A percentile compares a stretch with the other conserved stretches of the same genome.
phyloP scores from a whole-genome alignment of 441 rosid genomes.

The Syzygium syzygioides region DNA sequence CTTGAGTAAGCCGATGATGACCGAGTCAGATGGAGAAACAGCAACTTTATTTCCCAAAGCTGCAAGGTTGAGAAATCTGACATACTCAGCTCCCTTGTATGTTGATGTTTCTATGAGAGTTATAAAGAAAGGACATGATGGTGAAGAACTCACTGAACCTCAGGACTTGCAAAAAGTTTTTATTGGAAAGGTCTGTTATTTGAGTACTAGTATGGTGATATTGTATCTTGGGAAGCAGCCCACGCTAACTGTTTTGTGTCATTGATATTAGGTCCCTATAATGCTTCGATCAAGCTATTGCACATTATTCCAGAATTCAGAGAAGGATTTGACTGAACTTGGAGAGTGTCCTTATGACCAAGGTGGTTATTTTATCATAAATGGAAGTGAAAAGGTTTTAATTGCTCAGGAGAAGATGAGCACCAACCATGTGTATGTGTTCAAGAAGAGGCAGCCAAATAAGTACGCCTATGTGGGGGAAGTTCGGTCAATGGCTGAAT shows the following conservation, averaged over 20 bases:
- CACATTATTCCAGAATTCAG: conserved; percentile 85
- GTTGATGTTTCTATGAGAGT: conserved; percentile 90
- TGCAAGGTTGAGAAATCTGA: conserved; percentile 92
- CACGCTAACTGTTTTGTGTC: neutral
- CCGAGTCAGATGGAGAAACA: conserved; percentile 95
- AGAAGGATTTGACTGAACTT: conserved; percentile 94
- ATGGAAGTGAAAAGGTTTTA: conserved; percentile 95
- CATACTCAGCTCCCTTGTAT: conserved; percentile 91
- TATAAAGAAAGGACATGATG: conserved; percentile 91
- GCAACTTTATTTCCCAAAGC: conserved; percentile 96
- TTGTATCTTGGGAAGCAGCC: no score
- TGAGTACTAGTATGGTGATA: neutral
- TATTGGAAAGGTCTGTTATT: conserved; percentile 67
- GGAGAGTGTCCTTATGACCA: conserved; percentile 99
- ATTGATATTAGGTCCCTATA: conserved; percentile 66
- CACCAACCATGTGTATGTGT: conserved; percentile 92
- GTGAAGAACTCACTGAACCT: conserved; percentile 91
- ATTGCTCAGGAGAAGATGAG: conserved; percentile 99
- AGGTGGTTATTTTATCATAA: conserved; percentile 95
- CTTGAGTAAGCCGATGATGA: conserved; percentile 98
- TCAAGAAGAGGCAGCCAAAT: conserved; percentile 96
- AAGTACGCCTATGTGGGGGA: conserved; percentile 85
- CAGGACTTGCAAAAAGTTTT: conserved; percentile 91
- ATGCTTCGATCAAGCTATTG: conserved; percentile 97
- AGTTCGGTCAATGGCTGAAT: conserved; percentile 95